Conservation (phyloP, 768 basidiomycete genomes). For the Hebeloma cylindrosporum region DNA sequence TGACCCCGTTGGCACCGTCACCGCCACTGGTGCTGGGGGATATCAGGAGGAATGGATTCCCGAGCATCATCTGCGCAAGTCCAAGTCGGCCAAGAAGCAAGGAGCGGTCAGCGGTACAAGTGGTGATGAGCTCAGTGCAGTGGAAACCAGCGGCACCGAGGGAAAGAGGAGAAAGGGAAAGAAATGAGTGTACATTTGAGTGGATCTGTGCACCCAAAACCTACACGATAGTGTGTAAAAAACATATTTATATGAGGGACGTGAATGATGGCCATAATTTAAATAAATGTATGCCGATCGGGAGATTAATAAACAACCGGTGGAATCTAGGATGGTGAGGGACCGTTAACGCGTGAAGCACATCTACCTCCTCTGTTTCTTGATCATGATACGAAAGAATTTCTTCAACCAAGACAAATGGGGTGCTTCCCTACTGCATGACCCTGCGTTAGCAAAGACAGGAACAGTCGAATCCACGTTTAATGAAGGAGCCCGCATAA, state of each 20-base stretch:
- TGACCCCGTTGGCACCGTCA: conserved; percentile 54
- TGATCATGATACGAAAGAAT: background rate
- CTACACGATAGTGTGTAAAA: conserved; percentile 12
- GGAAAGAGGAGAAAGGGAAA: conserved; percentile 55
- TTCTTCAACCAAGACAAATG: conserved; percentile 1
- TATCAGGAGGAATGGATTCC: conserved; percentile 94
- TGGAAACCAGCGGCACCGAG: conserved; percentile 65
- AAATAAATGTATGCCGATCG: no score
- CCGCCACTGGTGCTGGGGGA: conserved; percentile 64
- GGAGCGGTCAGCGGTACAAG: conserved; percentile 46
- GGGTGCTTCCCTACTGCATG: no score
- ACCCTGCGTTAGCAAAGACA: no score
- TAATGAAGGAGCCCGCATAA: no score
- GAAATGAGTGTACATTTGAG: conserved; percentile 32
- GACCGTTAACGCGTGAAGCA: no score
- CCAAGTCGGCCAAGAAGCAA: conserved; percentile 51
- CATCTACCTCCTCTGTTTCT: no score
- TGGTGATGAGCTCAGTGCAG: conserved; percentile 67
- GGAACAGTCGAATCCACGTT: no score
- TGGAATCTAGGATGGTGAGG: no score
- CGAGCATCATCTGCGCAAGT: conserved; percentile 80
- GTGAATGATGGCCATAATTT: no score
- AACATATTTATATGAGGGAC: no score
- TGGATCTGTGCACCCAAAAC: conserved; percentile 17
- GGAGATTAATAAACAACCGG: no score